These are phyloP conservation scores for Globisporangium radiosum DNA, from an alignment of 352 stramenopile genomes.

Conservation along the genomic window DNA sequence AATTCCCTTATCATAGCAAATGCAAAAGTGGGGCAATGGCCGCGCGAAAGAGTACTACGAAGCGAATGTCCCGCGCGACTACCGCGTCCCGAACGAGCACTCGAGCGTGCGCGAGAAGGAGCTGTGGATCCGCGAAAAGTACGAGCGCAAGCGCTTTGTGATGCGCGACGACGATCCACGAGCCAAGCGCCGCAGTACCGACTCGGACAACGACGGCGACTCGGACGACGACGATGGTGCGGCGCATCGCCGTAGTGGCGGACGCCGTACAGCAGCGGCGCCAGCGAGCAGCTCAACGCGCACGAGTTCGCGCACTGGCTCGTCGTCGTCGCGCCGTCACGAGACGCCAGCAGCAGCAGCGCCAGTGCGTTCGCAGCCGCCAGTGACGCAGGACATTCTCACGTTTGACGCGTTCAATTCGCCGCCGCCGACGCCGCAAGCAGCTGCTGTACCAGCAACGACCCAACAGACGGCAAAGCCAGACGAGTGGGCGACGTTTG, in stretches of 20 bases:
- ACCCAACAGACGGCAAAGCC: conserved; percentile 24
- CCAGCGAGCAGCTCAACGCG: conserved; percentile 14
- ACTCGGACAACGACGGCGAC: conserved; percentile 8
- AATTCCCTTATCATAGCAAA: conserved; percentile 35
- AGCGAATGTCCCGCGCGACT: conserved; percentile 70
- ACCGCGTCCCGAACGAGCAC: conserved; percentile 73
- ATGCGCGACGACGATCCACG: conserved; percentile 32
- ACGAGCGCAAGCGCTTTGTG: conserved; percentile 81
- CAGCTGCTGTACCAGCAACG: conserved; percentile 10
- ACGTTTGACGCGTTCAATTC: conserved; percentile 65
- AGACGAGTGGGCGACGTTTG: conserved; percentile 75
- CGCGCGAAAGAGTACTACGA: conserved; percentile 89
- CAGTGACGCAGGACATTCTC: conserved; percentile 53
- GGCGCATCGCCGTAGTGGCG: conserved; percentile 4
- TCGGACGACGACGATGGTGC: conserved; percentile 32
- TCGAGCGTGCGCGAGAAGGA: conserved; percentile 83
- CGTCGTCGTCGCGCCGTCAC: conserved; percentile 17
- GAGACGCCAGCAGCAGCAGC: conserved; percentile 25
- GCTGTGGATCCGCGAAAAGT: conserved; percentile 89
- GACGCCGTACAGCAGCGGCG: conserved; percentile 15
- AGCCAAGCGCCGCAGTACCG: conserved; percentile 25
- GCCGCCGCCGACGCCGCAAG: conserved; percentile 21
- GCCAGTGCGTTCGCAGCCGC: conserved; percentile 7
- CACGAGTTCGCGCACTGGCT: conserved; percentile 16
- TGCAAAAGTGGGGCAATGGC: conserved; percentile 90